Conservation (phyloP, 345 rosid genomes). For the Streptanthus diversifolius region DNA sequence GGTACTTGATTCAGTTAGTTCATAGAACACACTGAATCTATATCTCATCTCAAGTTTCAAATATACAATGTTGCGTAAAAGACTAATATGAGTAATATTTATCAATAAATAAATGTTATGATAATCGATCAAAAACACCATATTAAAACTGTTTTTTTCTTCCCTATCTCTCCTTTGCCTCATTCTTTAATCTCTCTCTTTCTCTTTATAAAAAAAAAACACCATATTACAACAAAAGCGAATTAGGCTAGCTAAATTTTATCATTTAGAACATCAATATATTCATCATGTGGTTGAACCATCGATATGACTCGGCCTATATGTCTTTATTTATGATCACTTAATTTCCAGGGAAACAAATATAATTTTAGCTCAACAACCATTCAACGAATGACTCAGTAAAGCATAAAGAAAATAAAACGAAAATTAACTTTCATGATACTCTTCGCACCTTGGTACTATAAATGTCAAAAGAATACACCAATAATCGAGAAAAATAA, state of each 20-base stretch:
- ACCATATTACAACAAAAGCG: neutral
- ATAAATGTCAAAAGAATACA: constrained; percentile 35
- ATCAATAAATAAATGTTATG: neutral
- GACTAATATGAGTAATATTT: neutral
- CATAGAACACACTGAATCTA: neutral
- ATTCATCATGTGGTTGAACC: constrained; percentile 25
- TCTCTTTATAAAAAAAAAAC: neutral
- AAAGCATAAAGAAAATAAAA: neutral
- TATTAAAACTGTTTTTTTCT: neutral
- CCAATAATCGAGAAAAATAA: constrained; percentile 17
- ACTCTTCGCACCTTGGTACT: constrained; percentile 13
- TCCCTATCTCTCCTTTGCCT: too few relatives aligned
- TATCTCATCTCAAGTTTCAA: constrained; percentile 2
- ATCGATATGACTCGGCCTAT: constrained; percentile 4
- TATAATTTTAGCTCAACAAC: constrained; percentile 20
- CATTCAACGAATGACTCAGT: neutral
- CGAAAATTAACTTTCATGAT: constrained; percentile 1
- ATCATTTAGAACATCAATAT: neutral
- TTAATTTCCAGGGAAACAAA: neutral
- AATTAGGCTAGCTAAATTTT: constrained; percentile 5
- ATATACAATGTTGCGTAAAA: neutral
- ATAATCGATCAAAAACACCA: neutral
- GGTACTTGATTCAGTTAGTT: neutral
- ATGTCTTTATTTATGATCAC: neutral
- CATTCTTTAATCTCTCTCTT: too few relatives aligned